phyloP scores from a whole-genome alignment of 2,329 filamentous ascomycete genomes.

The Phoma sp. region DNA sequence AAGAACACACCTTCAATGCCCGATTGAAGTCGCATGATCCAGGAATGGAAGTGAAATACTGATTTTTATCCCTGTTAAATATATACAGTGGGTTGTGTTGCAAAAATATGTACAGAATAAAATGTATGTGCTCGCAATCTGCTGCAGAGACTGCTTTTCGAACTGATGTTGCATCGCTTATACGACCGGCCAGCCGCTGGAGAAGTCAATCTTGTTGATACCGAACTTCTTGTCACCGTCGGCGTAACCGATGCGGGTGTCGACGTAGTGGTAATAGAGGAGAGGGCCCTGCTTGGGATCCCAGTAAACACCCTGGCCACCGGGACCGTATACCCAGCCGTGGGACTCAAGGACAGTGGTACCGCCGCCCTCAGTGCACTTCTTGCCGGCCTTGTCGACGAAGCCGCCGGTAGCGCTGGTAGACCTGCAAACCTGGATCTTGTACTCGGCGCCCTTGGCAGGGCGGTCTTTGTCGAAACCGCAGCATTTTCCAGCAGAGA shows the following conservation, averaged over 20 bases:
- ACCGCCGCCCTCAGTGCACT: conserved; percentile 64
- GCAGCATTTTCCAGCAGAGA: conserved; percentile 67
- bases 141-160: neutral
- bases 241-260: conserved; percentile 60
- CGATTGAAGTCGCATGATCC: no score
- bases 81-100: neutral
- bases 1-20: no score
- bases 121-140: neutral
- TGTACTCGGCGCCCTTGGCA: conserved; percentile 67
- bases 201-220: conserved; percentile 59
- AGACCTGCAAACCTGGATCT: conserved; percentile 69
- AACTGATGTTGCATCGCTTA: conserved; percentile 15
- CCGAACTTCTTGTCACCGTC: conserved; percentile 61
- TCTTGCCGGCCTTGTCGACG: conserved; percentile 60
- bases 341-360: conserved; percentile 67
- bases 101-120: conserved; percentile 7
- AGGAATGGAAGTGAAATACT: no score
- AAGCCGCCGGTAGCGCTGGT: conserved; percentile 60
- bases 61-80: neutral
- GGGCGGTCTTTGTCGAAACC: conserved; percentile 61
- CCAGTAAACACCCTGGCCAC: conserved; percentile 66
- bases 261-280: conserved; percentile 68
- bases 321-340: conserved; percentile 67
- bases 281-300: conserved; percentile 60
- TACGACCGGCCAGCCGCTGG: conserved; percentile 57